Evolutionary conservation across 345 rosid genomes (phyloP).

Genomic region (Pseudoturritis turrita): DNA sequence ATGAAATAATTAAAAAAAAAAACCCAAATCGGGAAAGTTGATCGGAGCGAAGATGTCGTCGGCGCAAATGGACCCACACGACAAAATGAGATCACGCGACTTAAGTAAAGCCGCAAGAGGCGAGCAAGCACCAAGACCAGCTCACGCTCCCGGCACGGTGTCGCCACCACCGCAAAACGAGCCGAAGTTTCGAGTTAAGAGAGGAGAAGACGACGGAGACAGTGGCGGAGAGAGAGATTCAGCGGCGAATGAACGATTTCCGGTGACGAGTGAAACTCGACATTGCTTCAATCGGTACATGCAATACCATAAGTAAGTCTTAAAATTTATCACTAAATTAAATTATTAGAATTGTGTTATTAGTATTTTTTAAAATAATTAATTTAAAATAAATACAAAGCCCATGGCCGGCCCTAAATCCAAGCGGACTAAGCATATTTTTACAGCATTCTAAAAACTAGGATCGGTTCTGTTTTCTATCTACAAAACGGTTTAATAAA

Average conservation of each 20-base stretch:
- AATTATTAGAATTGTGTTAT: not conserved
- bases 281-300: not conserved
- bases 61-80: constrained; percentile 42
- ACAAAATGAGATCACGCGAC: constrained; percentile 54
- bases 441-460: too few species aligned
- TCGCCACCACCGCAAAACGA: constrained; percentile 33
- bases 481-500: too few species aligned
- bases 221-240: not conserved
- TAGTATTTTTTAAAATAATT: not conserved
- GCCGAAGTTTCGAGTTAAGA: constrained; percentile 7
- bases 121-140: constrained; percentile 46
- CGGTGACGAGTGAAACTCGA: constrained; percentile 18
- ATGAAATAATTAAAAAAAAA: not conserved
- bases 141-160: constrained; percentile 33
- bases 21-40: not conserved
- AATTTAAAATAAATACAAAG: too few species aligned
- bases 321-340: not conserved
- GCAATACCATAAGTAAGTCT: constrained; percentile 24
- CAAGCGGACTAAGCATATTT: too few species aligned
- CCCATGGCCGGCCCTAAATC: too few species aligned
- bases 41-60: constrained; percentile 30
- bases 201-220: constrained; percentile 4
- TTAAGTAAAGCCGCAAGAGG: constrained; percentile 44
- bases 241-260: not conserved
- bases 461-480: too few species aligned